Evolutionary conservation across 352 stramenopile genomes (phyloP), one percentile per base, ranked within the genome.

Genomic region (Pythium guiyangense): DNA sequence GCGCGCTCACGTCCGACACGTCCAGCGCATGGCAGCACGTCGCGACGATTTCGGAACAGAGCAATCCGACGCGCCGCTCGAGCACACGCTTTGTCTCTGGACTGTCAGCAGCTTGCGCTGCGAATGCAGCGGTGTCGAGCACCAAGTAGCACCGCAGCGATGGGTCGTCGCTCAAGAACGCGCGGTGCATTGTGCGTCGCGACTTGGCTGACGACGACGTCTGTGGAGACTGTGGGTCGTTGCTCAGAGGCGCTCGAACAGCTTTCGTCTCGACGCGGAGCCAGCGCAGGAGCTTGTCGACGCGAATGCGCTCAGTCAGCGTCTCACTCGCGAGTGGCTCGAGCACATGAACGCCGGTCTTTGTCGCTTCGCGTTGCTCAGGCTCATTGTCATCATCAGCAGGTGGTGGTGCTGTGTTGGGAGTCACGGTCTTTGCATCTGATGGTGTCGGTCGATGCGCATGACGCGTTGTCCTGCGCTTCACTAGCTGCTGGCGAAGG

Each of bases 1-100:
- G 47, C 14, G 57, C 59, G 0, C 52, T 52, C 18, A 75, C 54
- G 17, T 65, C 42, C 9, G 59, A 50, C 11, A 66, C 54, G 1
- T 59, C 53, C 22, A 72, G 25, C 29, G 52, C 62, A 18, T 70
- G 48, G 50, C 64, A 72, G 37, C 67, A 75, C 1, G 61, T 54
- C 17, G 67, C 67, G 9, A 75, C 67, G 42, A 75, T 63, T 45
- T 72, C 64, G 8, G 67, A 73, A 35, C 67, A 73, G 18, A 73
- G n/a, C 18, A 59, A 56, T 0, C 67, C 67, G 9, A 75, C 61
- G n/a, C 59, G 54, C 14, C 52, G 27, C 26, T 59, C 57, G 18
- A 75, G 34, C 52, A 57, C 57, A 57, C 54, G 27, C 56, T 62
- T n/a, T 53, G 52, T 57, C 51, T 37, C 31, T 11, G 0, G 2